Conservation (phyloP, 139 green algal genomes). For the Micractinium conductrix region DNA sequence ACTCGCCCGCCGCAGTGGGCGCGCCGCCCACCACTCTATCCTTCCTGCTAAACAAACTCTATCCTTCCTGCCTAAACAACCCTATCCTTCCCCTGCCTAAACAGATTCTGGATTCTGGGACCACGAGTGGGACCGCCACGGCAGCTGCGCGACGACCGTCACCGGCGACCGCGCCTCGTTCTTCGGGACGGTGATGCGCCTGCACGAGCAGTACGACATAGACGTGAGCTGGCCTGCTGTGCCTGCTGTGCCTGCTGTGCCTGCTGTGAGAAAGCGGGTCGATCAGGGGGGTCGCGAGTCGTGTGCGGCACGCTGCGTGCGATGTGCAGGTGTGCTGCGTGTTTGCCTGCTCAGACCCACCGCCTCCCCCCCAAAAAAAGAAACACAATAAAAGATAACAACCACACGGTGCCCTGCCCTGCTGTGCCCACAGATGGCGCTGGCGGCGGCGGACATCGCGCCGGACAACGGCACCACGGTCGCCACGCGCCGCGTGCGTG, state of each 20-base stretch:
- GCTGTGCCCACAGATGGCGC: constrained; percentile 25
- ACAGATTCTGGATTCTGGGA: constrained; percentile 55
- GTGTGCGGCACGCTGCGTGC: no score
- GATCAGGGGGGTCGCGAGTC: no score
- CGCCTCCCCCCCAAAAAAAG: not conserved
- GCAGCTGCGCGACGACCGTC: constrained; percentile 57
- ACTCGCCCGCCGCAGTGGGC: not conserved
- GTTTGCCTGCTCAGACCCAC: no score
- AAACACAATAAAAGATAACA: no score
- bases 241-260: not conserved
- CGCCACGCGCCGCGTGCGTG: not conserved
- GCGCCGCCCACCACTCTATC: no score
- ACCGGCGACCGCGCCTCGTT: constrained; percentile 51
- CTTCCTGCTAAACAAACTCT: no score
- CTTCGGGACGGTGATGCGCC: constrained; percentile 55
- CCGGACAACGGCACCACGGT: constrained; percentile 14
- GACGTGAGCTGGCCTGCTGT: constrained; percentile 29
- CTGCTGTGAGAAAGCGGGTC: no score
- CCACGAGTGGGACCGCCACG: constrained; percentile 72
- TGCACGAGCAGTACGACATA: constrained; percentile 57
- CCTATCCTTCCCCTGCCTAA: not conserved
- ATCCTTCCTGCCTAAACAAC: no score
- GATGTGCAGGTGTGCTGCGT: not conserved
- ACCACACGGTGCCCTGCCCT: no score
- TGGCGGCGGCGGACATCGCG: constrained; percentile 39